These are phyloP conservation scores for Beauveria brongniartii DNA, from an alignment of 2,329 filamentous ascomycete species.

Conservation along the genomic window DNA sequence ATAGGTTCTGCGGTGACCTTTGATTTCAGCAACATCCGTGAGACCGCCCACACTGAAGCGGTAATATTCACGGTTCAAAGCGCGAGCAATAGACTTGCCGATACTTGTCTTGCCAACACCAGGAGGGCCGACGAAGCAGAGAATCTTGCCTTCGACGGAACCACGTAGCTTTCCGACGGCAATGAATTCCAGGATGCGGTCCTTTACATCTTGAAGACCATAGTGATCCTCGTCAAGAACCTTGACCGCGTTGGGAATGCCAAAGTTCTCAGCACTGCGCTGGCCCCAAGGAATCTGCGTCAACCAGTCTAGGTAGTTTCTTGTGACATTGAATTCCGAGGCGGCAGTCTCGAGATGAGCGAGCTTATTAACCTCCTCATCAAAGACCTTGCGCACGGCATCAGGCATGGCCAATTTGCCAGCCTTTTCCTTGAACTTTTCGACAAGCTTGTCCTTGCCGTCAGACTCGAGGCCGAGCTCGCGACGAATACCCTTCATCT, in stretches of 20 bases:
- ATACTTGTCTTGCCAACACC: conserved; percentile 99
- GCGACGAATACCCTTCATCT: conserved; percentile 96
- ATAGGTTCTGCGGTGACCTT: conserved; percentile 92
- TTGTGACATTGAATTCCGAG: conserved; percentile 96
- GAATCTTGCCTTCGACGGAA: conserved; percentile 95
- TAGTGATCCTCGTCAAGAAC: conserved; percentile 96
- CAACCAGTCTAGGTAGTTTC: conserved; percentile 97
- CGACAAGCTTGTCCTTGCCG: conserved; percentile 95
- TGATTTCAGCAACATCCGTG: conserved; percentile 97
- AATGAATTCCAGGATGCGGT: conserved; percentile 96
- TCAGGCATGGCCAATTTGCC: conserved; percentile 94
- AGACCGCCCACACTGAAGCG: conserved; percentile 95
- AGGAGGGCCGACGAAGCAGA: conserved; percentile 94
- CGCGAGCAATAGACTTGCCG: conserved; percentile 93
- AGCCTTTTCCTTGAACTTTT: conserved; percentile 95
- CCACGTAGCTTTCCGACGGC: conserved; percentile 94
- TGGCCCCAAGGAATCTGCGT: conserved; percentile 98
- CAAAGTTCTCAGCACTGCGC: conserved; percentile 92
- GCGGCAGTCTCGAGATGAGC: conserved; percentile 91
- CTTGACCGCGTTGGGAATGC: conserved; percentile 79
- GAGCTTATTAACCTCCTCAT: conserved; percentile 96
- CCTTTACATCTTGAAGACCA: conserved; percentile 95
- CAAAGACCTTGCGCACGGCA: conserved; percentile 92
- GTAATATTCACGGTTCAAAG: conserved; percentile 94
- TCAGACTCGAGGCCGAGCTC: conserved; percentile 96